phyloP scores from a whole-genome alignment of 306 rosid genomes.

The Phaseolus lunatus region DNA sequence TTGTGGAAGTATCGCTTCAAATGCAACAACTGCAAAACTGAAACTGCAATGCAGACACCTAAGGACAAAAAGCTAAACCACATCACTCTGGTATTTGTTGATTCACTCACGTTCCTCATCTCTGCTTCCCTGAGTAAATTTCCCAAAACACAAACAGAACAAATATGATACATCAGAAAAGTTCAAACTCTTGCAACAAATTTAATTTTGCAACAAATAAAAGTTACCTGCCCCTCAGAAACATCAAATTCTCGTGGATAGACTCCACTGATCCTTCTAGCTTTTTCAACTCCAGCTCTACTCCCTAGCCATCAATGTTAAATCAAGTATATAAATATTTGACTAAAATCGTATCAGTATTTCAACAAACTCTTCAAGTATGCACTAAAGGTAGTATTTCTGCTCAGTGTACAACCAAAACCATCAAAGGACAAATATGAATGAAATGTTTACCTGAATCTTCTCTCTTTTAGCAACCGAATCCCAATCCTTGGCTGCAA shows the following conservation, averaged over 20 bases:
- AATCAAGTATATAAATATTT: neutral
- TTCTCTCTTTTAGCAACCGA: constrained; percentile 89
- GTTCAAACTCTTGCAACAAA: neutral
- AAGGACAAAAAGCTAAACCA: constrained; percentile 79
- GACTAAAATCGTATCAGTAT: too few species aligned
- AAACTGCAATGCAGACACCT: constrained; percentile 77
- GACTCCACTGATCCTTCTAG: constrained; percentile 88
- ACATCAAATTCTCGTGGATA: constrained; percentile 75
- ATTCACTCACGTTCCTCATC: constrained; percentile 80
- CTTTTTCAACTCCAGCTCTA: constrained; percentile 87
- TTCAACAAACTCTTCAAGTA: too few species aligned
- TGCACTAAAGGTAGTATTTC: too few species aligned
- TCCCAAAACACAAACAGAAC: neutral
- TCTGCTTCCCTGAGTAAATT: constrained; percentile 71
- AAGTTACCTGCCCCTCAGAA: constrained; percentile 73
- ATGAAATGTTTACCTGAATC: constrained; percentile 70
- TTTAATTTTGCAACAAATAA: neutral
- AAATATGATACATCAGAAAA: neutral
- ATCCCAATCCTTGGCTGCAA: constrained; percentile 96
- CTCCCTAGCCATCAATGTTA: constrained; percentile 59
- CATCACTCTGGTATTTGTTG: constrained; percentile 74
- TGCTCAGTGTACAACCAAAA: neutral
- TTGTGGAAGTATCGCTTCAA: constrained; percentile 83
- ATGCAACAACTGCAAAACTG: constrained; percentile 79
- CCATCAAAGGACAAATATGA: neutral